Evolutionary conservation across 495 filamentous ascomycete species (phyloP).

Genomic region (Evernia prunastri): DNA sequence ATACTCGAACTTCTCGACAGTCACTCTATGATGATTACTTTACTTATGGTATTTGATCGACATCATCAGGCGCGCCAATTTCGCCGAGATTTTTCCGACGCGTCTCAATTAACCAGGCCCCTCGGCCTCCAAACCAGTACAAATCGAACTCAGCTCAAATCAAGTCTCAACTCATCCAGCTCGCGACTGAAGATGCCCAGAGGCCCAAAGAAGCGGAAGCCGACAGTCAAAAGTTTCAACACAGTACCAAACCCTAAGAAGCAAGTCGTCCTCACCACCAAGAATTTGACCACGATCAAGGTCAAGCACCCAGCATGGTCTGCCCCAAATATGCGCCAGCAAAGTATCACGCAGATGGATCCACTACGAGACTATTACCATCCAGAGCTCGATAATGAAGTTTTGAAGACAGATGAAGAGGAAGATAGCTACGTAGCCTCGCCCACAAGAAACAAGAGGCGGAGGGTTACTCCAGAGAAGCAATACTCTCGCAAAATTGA

Average conservation of each 20-base stretch:
- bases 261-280: conserved; percentile 2
- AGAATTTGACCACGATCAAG: conserved; percentile 9
- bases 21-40: neutral
- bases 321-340: conserved; percentile 22
- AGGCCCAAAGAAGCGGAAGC: conserved; percentile 5
- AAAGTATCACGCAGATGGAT: conserved; percentile 31
- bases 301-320: conserved; percentile 15
- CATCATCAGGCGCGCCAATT: neutral
- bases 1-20: neutral
- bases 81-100: neutral
- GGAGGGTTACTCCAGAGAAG: conserved; percentile 12
- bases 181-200: neutral
- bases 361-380: conserved; percentile 17
- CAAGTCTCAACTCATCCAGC: neutral
- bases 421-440: neutral
- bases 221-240: neutral
- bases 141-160: neutral
- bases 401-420: conserved; percentile 21
- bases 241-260: conserved; percentile 9
- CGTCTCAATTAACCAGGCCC: neutral
- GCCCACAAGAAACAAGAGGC: conserved; percentile 12
- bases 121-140: no score
- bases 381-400: conserved; percentile 19
- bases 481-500: neutral
- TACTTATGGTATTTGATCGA: no score